Base-by-base conservation (phyloP, 805 yeast species). In the Diddensiella caesifluorescens region DNA sequence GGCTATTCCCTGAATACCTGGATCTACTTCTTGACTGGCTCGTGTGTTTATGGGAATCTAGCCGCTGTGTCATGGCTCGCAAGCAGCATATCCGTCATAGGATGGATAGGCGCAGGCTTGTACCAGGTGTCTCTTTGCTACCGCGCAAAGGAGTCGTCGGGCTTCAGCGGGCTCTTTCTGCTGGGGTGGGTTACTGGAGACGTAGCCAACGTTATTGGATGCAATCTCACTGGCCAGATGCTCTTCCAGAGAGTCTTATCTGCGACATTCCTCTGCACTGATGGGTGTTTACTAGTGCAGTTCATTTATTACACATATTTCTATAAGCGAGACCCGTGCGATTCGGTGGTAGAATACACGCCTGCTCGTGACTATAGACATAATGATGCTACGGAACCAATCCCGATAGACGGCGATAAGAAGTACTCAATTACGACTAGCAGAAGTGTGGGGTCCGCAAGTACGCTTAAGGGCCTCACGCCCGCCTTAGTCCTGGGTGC, bases 141-240 rank as follows among this genome's bases (percentile, higher is more conserved):
- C 38, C 22, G 42, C n/a, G 46, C 47, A 28, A 51, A 55, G 21
- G 52, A 52, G 16, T 55, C 55, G 15, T 54, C 55, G 22, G 62
- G 63, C 18, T 59, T 60, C 50, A 48, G 56, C 34, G 52, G 53
- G 4, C 37, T 45, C 18, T 54, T 60, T 32, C 49, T 60, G 26
- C 28, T 39, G 7, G 49, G 60, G 29, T 60, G 61, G 56, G 53
- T 60, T 4, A 27, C 53, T 5, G 64, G 63, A 19, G 64, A 59
- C 36, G 41, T 59, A 22, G 41, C 52, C 41, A 60, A 59, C 44
- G 51, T 57, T 35, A 23, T 57, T 15, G 64, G 63, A 12, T 55
- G 61, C 35, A 51, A 51, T 30, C 51, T 58, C 49, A 54, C 60
- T 19, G 50, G 49, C 28, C 62, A 59, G 42, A 53, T 60, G 53